Base-by-base conservation (phyloP, 164 flowering plant genomes). In the Cinnamomum micranthum region DNA sequence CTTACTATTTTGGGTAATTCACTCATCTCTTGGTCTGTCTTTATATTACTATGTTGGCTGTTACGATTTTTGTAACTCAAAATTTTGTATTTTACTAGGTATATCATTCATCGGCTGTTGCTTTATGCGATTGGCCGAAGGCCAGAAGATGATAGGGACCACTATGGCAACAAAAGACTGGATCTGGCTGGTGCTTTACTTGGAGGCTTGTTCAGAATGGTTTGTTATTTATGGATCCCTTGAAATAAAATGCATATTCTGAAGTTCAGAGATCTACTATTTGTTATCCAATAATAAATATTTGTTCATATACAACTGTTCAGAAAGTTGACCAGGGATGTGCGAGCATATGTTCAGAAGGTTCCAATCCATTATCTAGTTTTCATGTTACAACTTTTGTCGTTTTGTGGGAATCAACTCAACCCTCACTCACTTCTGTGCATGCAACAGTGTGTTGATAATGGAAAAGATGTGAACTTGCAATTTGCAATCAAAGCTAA, bases 131-230 rank as follows among this genome's bases (percentile, higher is more conserved):
- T 94, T 83, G 98, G 94, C 19, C 97, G 98, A 77, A 89, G 98
- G 80, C 85, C 97, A 64, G 99, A 94, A 81, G 99, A 96, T 83
- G 99, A 96, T 78, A 86, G 99, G 75, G 99, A 96, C 86, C 99
- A 96, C 80, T 96, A 96, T 79, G 97, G 97, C 6, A 96, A 96
- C 80, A 96, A 96, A 80, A 88, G 99, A 81, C 88, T 95, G 74
- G 99, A 95, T 79, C 99, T 95, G 80, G 99, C 99, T 79, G 98
- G 99, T 80, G 98, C 99, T 65, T 80, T 96, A 81, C 93, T 96
- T 76, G 98, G 97, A 70, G 95, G 98, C 79, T 80, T 96, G 19
- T 96, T 96, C 76, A 84, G 99, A 86, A 90, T 89, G 97, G 97
- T 94, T 73, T 77, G 86, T 82, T 25, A 59, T 76, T 55, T 69